Conservation (phyloP, 805 yeast genomes). For the Teunomyces funiuensis region DNA sequence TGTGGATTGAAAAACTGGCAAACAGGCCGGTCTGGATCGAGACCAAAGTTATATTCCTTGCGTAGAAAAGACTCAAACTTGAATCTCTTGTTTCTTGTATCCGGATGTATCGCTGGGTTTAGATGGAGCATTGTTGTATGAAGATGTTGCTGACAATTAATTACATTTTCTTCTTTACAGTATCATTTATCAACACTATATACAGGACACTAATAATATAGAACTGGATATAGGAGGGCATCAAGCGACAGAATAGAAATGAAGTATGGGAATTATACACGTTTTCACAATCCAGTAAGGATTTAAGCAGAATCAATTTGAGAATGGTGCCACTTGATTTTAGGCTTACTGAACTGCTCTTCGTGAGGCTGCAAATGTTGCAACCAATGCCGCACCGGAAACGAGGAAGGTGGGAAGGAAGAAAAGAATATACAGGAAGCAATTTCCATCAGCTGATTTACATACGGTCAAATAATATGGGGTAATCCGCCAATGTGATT, state of each 20-base stretch:
- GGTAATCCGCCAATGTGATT: neutral
- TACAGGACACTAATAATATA: neutral
- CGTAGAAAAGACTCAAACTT: slow-evolving; percentile 83
- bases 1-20: slow-evolving; percentile 66
- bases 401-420: no score
- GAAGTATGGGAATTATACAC: no score
- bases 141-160: neutral
- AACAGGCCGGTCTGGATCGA: slow-evolving; percentile 86
- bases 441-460: neutral
- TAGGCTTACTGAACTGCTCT: no score
- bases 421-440: no score
- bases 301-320: no score
- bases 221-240: no score
- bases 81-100: slow-evolving; percentile 38
- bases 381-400: no score
- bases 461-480: neutral
- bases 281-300: no score
- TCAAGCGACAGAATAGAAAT: no score
- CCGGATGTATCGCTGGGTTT: slow-evolving; percentile 42
- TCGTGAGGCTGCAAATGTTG: no score
- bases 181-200: neutral
- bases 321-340: no score
- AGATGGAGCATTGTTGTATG: slow-evolving; percentile 31
- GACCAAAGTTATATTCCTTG: slow-evolving; percentile 75
- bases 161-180: neutral